Conservation (phyloP, 2,329 filamentous ascomycete species). For the Verruconis gallopava region DNA sequence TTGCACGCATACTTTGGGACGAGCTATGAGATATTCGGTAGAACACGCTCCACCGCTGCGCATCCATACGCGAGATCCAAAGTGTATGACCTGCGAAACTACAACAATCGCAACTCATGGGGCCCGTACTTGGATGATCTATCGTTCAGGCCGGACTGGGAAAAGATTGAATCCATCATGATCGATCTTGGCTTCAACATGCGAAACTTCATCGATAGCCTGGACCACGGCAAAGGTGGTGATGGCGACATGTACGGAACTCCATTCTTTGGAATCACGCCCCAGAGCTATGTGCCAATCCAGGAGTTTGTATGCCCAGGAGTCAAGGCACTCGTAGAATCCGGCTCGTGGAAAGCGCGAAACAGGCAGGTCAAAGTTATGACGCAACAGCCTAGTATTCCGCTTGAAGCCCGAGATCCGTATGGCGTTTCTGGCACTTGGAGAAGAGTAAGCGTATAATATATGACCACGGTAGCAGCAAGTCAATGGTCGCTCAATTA, state of each 20-base stretch:
- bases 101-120: slow-evolving; percentile 50
- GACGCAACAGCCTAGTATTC: slow-evolving; percentile 23
- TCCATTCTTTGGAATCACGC: slow-evolving; percentile 41
- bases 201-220: slow-evolving; percentile 25
- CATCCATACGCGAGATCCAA: slow-evolving; percentile 53
- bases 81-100: slow-evolving; percentile 62
- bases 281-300: slow-evolving; percentile 14
- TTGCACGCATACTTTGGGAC: slow-evolving; percentile 57
- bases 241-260: slow-evolving; percentile 13
- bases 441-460: slow-evolving; percentile 42
- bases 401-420: slow-evolving; percentile 47
- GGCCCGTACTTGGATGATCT: slow-evolving; percentile 59
- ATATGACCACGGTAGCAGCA: not conserved
- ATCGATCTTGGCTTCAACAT: slow-evolving; percentile 55
- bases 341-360: not conserved
- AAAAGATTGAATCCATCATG: slow-evolving; percentile 65
- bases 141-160: slow-evolving; percentile 56
- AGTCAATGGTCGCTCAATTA: slow-evolving; percentile 11
- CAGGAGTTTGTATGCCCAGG: not conserved
- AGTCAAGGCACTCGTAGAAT: not conserved
- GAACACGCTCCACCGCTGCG: slow-evolving; percentile 20
- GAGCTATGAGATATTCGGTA: slow-evolving; percentile 32
- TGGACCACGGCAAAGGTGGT: slow-evolving; percentile 19
- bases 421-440: slow-evolving; percentile 60
- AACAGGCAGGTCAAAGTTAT: slow-evolving; percentile 10